Evolutionary conservation across 805 yeast species (phyloP).

Genomic region (Naumovozyma baii): DNA sequence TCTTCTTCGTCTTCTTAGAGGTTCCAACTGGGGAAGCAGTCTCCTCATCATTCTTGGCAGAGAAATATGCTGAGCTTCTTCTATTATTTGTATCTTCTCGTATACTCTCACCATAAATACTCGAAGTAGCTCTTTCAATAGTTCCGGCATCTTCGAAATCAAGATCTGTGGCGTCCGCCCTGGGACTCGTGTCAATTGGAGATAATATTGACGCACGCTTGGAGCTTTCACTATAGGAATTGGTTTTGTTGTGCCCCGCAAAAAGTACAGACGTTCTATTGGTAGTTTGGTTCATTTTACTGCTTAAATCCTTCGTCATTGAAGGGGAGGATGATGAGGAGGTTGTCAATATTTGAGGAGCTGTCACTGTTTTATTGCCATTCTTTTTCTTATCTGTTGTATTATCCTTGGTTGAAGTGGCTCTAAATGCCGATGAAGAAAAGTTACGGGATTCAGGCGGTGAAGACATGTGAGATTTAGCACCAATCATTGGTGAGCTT

Average conservation of each 20-base stretch:
- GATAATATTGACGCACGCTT: constrained; percentile 13
- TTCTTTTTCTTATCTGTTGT: neutral
- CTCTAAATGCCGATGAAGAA: neutral
- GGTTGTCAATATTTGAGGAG: neutral
- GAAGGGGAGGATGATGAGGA: neutral
- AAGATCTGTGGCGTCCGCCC: neutral
- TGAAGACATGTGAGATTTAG: constrained; percentile 1
- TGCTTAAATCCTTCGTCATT: neutral
- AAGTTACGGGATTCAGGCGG: constrained; percentile 1
- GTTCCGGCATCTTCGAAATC: constrained; percentile 2
- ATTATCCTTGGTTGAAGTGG: neutral
- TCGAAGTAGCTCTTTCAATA: constrained; percentile 36
- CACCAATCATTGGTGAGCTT: constrained; percentile 21
- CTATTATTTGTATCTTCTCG: neutral
- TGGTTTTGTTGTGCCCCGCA: constrained; percentile 6
- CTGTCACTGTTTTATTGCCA: neutral
- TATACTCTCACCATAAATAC: constrained; percentile 22
- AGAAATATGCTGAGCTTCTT: constrained; percentile 35
- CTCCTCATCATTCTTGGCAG: constrained; percentile 13
- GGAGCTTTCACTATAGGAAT: neutral
- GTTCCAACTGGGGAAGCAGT: neutral
- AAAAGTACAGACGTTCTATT: constrained; percentile 18
- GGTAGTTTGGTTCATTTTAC: neutral
- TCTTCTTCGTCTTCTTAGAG: neutral
- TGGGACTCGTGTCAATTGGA: constrained; percentile 1